These are phyloP conservation scores for Sorghum bicolor DNA, from an alignment of 176 grass and related monocot species.

Conservation along the genomic window Sorghum_bicolor_NCBIv3 NC_012877.2:58849501-58850000, in stretches of 20 bases:
- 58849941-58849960: not conserved
- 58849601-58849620: not conserved
- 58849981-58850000: not conserved
- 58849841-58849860: not conserved
- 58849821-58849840: constrained; percentile 1
- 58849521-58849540: constrained; percentile 11
- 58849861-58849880: not conserved
- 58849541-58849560: not conserved
- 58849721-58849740: not conserved
- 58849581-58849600: not conserved
- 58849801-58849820: not conserved
- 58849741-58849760: not conserved
- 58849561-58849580: not conserved
- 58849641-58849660: not conserved
- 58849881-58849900: not conserved
- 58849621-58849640: not conserved
- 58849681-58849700: not conserved
- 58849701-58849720: not conserved
- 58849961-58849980: not conserved
- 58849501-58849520: constrained; percentile 10
- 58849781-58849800: constrained; percentile 5
- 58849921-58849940: not conserved
- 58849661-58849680: constrained; percentile 5
- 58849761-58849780: constrained; percentile 5
- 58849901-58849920: not conserved